A percentile compares a stretch with the other conserved stretches of the same genome.
Conservation (phyloP, 129 eudicot species). For the Flaveria linearis region DNA sequence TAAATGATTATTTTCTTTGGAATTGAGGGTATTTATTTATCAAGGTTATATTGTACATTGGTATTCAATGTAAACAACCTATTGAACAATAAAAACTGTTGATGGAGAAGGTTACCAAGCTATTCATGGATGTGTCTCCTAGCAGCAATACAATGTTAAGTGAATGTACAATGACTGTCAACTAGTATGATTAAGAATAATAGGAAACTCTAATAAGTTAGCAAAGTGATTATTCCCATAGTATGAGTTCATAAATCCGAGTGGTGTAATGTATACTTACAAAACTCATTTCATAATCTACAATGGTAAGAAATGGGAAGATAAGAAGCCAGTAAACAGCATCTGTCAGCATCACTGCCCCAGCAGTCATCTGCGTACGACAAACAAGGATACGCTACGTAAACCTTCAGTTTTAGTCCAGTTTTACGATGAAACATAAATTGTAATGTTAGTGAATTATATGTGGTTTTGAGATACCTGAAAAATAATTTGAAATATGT, state of each 20-base stretch:
- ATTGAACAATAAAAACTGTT: neutral
- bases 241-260: neutral
- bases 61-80: neutral
- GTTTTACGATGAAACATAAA: neutral
- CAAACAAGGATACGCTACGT: constrained; percentile 20
- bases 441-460: neutral
- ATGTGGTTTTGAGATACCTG: constrained; percentile 48
- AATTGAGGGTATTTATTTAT: neutral
- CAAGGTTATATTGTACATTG: neutral
- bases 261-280: constrained; percentile 48
- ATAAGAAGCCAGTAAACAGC: constrained; percentile 70
- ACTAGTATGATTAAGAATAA: constrained; percentile 41
- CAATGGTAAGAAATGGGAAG: constrained; percentile 66
- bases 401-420: neutral
- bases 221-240: constrained; percentile 2
- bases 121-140: constrained; percentile 74
- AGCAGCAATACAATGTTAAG: constrained; percentile 62
- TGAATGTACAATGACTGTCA: constrained; percentile 71
- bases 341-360: constrained; percentile 83
- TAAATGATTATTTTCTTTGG: neutral
- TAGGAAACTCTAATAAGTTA: neutral
- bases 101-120: constrained; percentile 51
- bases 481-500: constrained; percentile 56
- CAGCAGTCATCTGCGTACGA: constrained; percentile 66
- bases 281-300: constrained; percentile 54